A percentile compares a stretch with the other conserved stretches of the same genome.
phyloP scores from a whole-genome alignment of 352 stramenopile genomes.

The Phytopythium boreale region DNA sequence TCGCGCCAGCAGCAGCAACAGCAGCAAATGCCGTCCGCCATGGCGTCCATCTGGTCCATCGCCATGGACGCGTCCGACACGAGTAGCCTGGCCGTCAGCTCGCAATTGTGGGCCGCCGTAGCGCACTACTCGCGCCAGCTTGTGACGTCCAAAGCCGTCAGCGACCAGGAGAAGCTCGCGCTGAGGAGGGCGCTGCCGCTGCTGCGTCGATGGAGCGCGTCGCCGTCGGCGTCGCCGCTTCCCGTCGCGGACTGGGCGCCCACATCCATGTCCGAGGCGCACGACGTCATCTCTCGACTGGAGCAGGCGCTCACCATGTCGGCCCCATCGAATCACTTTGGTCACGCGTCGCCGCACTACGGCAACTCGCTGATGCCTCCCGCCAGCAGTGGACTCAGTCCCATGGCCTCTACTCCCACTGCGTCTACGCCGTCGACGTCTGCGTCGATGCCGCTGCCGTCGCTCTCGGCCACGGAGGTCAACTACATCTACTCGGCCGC shows the following conservation, averaged over 20 bases:
- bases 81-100: constrained; percentile 12
- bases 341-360: background rate
- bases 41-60: constrained; percentile 5
- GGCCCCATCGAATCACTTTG: background rate
- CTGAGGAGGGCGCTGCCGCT: constrained; percentile 44
- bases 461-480: constrained; percentile 32
- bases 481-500: constrained; percentile 37
- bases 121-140: constrained; percentile 62
- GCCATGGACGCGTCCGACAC: constrained; percentile 5
- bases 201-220: constrained; percentile 54
- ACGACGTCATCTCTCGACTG: constrained; percentile 51
- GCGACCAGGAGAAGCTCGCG: constrained; percentile 45
- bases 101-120: constrained; percentile 56
- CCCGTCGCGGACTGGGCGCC: constrained; percentile 42
- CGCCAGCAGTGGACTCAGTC: constrained; percentile 1
- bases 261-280: constrained; percentile 42
- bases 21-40: background rate
- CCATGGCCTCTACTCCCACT: background rate
- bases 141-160: constrained; percentile 34
- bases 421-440: background rate
- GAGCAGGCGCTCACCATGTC: constrained; percentile 41
- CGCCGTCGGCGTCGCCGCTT: constrained; percentile 31
- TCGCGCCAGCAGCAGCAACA: background rate
- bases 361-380: background rate
- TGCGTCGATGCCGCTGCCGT: constrained; percentile 17